Base-by-base conservation (phyloP, 768 basidiomycete genomes). In the Kwoniella sp. region DNA sequence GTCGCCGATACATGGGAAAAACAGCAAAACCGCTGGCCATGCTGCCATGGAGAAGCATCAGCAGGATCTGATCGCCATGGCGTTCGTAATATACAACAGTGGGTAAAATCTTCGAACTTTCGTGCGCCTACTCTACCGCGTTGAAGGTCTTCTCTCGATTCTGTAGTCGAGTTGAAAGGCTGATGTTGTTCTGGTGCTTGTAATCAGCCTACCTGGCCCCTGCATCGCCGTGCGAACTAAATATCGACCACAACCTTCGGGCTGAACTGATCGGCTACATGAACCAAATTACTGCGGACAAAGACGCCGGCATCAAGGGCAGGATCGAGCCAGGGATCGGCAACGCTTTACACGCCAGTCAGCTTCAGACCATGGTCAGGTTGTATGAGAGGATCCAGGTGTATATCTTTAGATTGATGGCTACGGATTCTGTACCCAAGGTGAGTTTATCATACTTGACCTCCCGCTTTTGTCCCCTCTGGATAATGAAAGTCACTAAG, bases 401-500 rank as follows among this genome's bases (percentile, higher is more conserved):
- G 23, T 94, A 98, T 75, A 93, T 98, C 69, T 98, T 98, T 85
- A 87, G 95, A 53, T 79, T 99, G 73, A 95, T 99, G 91, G 93
- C 96, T 20, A 95, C 94, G 61, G 96, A 99, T 81, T 97, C 95
- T 7, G 90, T 99, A n/a, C 96, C 96, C 15, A 95, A 95, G 86
- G 79, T 76, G 63, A 58, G 77, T 67, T 8, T 38, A n/a, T 26
- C 57, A 29, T 23, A 25, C 3, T 29, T 30, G 25, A 25, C 58
- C 29, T n/a, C n/a, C n/a, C n/a, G n/a, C n/a, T n/a, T n/a, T n/a
- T n/a, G n/a, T n/a, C n/a, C n/a, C n/a, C n/a, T n/a, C n/a, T n/a
- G n/a, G n/a, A n/a, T n/a, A n/a, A n/a, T n/a, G n/a, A n/a, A n/a
- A n/a, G n/a, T n/a, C n/a, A n/a, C n/a, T n/a, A n/a, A n/a, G n/a